phyloP scores from a whole-genome alignment of 345 rosid species.

The Gossypium longicalyx region DNA sequence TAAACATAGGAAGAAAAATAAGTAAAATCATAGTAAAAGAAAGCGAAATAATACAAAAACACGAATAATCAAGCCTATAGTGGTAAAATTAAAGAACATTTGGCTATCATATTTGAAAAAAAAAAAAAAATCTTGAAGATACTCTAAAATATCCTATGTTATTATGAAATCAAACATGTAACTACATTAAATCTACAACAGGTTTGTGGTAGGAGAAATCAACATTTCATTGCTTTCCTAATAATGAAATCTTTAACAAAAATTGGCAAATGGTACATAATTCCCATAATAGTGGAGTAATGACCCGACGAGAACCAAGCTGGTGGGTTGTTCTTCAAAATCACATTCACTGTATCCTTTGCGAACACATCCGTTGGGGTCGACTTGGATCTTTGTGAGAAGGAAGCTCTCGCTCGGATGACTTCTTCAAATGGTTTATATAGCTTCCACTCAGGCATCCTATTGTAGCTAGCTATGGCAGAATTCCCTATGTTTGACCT shows the following conservation, averaged over 20 bases:
- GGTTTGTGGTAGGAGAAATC: neutral
- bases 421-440: conserved; percentile 63
- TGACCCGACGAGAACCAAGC: conserved; percentile 75
- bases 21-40: too few species aligned
- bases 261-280: conserved; percentile 68
- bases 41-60: too few species aligned
- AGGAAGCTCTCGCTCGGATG: conserved; percentile 47
- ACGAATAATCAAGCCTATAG: too few species aligned
- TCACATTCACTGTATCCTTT: conserved; percentile 45
- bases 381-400: conserved; percentile 49
- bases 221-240: conserved; percentile 43
- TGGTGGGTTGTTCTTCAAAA: conserved; percentile 61
- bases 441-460: conserved; percentile 77
- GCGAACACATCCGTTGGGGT: conserved; percentile 79
- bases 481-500: conserved; percentile 74
- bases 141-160: neutral
- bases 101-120: neutral
- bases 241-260: conserved; percentile 49
- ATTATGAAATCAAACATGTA: neutral
- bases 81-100: too few species aligned
- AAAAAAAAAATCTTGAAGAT: neutral
- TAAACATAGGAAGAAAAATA: too few species aligned
- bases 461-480: conserved; percentile 44
- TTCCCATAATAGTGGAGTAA: conserved; percentile 46
- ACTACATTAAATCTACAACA: neutral